Base-by-base conservation (phyloP, 2,329 filamentous ascomycete species). In the Claviceps sorghi region DNA sequence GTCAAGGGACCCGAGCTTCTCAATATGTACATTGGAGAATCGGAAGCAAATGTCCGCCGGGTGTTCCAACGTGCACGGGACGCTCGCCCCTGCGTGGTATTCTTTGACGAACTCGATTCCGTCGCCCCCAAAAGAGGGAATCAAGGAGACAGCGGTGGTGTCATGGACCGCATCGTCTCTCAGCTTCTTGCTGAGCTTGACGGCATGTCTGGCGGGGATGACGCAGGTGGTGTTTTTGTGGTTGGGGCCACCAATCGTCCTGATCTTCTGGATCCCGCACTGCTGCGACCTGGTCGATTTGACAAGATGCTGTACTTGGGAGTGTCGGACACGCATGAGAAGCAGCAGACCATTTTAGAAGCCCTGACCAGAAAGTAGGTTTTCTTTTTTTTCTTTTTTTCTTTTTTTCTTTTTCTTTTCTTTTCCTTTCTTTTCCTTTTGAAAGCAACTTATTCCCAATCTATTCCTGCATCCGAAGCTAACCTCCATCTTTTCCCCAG, bases 251-350 rank as follows among this genome's bases (percentile, higher is more conserved):
- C 91, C 5, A 98, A 98, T 70, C 74, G 91, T 56, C 93, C 93
- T 0, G 93, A 98, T 72, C 72, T 97, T 51, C 76, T 98, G 22
- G 91, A 98, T 64, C 88, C 88, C 57, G 93, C 91, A 4, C 72
- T 98, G 53, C 73, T 97, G 45, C 80, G 91, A 51, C 93, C 91
- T 1, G 91, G 91, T 2, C 78, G 91, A 54, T 97, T 98, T 66
- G 93, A 98, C 65, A 97, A 97, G 74, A 95, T 97, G 90, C 78
- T 98, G 32, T 98, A 97, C 63, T 75, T 98, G 13, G 93, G 93
- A 38, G 89, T 98, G 9, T 94, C 88, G 8, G 93, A 98, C 67
- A 96, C 90, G 4, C 91, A 97, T 62, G 87, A 95, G 19, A 97
- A 97, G 72, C 93, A 98, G 69, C 79, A 88, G 56, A 96, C 83